A percentile compares a stretch with the other conserved stretches of the same genome.
These are phyloP conservation scores for Glarea lozoyensis DNA, from an alignment of 495 filamentous ascomycete genomes.

Conservation along the genomic window DNA sequence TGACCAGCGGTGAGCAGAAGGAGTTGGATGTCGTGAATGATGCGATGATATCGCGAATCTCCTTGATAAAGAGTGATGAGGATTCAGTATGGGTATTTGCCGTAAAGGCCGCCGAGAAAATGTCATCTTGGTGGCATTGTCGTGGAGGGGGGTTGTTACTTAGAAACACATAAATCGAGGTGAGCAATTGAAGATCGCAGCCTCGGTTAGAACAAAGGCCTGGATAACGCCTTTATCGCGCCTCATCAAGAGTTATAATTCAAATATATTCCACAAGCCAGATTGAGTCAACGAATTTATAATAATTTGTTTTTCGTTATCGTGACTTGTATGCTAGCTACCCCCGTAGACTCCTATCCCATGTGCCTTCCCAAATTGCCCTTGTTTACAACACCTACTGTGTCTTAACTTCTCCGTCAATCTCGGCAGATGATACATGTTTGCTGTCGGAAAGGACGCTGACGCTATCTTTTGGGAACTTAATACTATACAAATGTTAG, in stretches of 20 bases:
- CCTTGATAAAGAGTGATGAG: background rate
- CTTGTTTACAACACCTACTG: conserved; percentile 54
- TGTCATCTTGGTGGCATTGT: conserved; percentile 14
- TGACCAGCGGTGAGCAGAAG: conserved; percentile 26
- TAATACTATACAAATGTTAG: conserved; percentile 45
- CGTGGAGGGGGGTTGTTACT: background rate
- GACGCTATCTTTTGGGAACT: conserved; percentile 58
- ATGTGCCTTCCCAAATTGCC: too few relatives aligned
- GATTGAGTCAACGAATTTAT: too few relatives aligned
- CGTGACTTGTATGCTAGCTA: too few relatives aligned
- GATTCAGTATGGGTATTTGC: too few relatives aligned
- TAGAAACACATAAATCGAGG: too few relatives aligned
- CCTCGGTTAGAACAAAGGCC: too few relatives aligned
- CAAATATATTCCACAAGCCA: too few relatives aligned
- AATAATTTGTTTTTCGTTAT: too few relatives aligned
- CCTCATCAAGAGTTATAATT: too few relatives aligned
- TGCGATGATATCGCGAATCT: conserved; percentile 1
- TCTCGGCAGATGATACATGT: conserved; percentile 64
- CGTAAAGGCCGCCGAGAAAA: conserved; percentile 9
- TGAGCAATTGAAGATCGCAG: too few relatives aligned
- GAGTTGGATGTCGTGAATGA: conserved; percentile 18
- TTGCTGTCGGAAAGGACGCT: conserved; percentile 51
- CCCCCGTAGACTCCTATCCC: too few relatives aligned
- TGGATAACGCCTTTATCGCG: too few relatives aligned
- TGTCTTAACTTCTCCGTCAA: conserved; percentile 59